Conservation (phyloP, 2,329 filamentous ascomycete genomes). For the Verticillium tricorpus region DNA sequence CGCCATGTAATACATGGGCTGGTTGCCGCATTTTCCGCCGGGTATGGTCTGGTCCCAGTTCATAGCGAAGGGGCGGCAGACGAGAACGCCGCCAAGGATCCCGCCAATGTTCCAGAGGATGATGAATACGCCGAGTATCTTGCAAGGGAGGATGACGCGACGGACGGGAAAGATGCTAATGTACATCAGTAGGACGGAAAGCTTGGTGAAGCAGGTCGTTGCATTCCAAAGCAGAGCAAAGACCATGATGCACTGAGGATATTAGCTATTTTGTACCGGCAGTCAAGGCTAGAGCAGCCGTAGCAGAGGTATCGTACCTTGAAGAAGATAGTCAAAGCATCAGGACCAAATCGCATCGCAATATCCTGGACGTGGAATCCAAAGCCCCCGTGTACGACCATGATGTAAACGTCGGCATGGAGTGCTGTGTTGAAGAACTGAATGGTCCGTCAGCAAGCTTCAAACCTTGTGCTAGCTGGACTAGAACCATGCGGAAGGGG, state of each 20-base stretch:
- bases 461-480: background rate
- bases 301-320: background rate
- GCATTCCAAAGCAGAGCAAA: slow-evolving; percentile 2
- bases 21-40: slow-evolving; percentile 25
- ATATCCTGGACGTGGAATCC: slow-evolving; percentile 6
- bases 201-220: slow-evolving; percentile 12
- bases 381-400: slow-evolving; percentile 6
- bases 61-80: slow-evolving; percentile 28
- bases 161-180: slow-evolving; percentile 21
- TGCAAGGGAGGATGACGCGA: slow-evolving; percentile 16
- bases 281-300: background rate
- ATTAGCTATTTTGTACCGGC: background rate
- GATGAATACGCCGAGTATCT: slow-evolving; percentile 17
- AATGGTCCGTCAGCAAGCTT: background rate
- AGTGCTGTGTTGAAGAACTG: slow-evolving; percentile 8
- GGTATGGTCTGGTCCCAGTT: slow-evolving; percentile 27
- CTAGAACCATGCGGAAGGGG: background rate
- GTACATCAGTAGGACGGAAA: slow-evolving; percentile 25
- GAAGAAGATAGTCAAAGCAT: slow-evolving; percentile 5
- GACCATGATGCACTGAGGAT: slow-evolving; percentile 1
- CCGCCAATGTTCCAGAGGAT: slow-evolving; percentile 18
- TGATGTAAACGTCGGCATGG: slow-evolving; percentile 3
- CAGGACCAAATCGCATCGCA: slow-evolving; percentile 4
- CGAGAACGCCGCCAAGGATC: slow-evolving; percentile 20
- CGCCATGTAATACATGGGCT: slow-evolving; percentile 20